Conservation (phyloP, 164 flowering plant species). For the Sedum album region DNA sequence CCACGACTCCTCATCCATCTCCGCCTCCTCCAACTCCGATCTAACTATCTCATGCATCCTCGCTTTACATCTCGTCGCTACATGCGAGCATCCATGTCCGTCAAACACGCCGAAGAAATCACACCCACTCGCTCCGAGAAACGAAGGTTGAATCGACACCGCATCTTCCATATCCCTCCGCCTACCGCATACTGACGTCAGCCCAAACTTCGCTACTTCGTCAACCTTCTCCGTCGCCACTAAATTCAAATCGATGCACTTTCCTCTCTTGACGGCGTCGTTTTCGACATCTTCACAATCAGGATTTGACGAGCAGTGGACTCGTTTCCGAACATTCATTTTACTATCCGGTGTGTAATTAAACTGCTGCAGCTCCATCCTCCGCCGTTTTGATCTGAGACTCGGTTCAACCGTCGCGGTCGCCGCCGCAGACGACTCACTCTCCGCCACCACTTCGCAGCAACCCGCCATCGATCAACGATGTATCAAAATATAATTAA, state of each 20-base stretch:
- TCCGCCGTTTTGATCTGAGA: constrained; percentile 20
- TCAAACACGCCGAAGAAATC: constrained; percentile 53
- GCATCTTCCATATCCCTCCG: constrained; percentile 57
- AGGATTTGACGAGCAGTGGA: constrained; percentile 22
- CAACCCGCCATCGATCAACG: constrained; percentile 33
- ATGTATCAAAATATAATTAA: background rate
- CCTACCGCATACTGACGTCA: constrained; percentile 43
- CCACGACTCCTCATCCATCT: constrained; percentile 61
- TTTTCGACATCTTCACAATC: background rate
- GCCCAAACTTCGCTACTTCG: constrained; percentile 35
- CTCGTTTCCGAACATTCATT: no score
- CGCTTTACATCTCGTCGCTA: constrained; percentile 61
- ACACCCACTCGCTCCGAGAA: constrained; percentile 13
- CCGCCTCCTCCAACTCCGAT: constrained; percentile 46
- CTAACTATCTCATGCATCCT: constrained; percentile 61
- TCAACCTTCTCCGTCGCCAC: background rate
- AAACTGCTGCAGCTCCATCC: constrained; percentile 22
- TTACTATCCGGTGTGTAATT: no score
- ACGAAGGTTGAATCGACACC: constrained; percentile 38
- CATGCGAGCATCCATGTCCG: constrained; percentile 77
- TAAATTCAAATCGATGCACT: background rate
- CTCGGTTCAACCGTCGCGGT: background rate
- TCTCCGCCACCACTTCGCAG: constrained; percentile 37
- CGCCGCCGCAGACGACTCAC: constrained; percentile 22
- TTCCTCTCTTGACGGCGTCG: background rate